These are phyloP conservation scores for Solanum microdontum DNA, from an alignment of 257 asterid genomes.

Conservation along the genomic window DNA sequence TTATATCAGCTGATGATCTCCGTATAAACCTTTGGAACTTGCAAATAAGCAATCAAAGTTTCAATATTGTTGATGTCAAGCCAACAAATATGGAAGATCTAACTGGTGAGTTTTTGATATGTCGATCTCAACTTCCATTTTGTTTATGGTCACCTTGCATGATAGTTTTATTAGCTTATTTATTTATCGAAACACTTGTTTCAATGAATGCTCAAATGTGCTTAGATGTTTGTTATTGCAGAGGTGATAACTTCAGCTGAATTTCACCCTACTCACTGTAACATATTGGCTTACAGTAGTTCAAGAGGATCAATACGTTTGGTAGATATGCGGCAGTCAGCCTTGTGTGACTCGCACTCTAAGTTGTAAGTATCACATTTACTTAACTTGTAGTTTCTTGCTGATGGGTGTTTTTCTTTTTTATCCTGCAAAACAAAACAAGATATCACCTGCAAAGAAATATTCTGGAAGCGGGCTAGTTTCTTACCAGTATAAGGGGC, in stretches of 20 bases:
- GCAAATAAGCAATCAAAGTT: conserved; percentile 84
- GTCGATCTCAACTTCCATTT: not conserved
- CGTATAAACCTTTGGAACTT: conserved; percentile 86
- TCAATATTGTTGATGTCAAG: conserved; percentile 83
- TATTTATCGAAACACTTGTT: not conserved
- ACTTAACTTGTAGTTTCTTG: not conserved
- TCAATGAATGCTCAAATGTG: not conserved
- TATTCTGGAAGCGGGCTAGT: not conserved
- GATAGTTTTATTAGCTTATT: not conserved
- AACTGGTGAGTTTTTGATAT: conserved; percentile 36
- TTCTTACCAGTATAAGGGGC: not conserved
- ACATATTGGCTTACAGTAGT: conserved; percentile 76
- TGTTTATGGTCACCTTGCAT: conserved; percentile 4
- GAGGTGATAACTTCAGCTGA: conserved; percentile 94
- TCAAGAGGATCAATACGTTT: conserved; percentile 89
- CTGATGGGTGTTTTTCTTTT: not conserved
- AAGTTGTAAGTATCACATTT: conserved; percentile 44
- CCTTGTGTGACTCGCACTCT: conserved; percentile 79
- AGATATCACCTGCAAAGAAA: not conserved
- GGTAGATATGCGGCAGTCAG: conserved; percentile 86
- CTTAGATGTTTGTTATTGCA: conserved; percentile 27
- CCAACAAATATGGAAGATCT: conserved; percentile 90
- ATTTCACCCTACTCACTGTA: conserved; percentile 87
- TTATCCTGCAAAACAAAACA: not conserved
- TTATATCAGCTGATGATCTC: conserved; percentile 88